A percentile compares a stretch with the other conserved stretches of the same genome.
Evolutionary conservation across 2,329 filamentous ascomycete species (phyloP).

Genomic region (Epichloe coenophiala): DNA sequence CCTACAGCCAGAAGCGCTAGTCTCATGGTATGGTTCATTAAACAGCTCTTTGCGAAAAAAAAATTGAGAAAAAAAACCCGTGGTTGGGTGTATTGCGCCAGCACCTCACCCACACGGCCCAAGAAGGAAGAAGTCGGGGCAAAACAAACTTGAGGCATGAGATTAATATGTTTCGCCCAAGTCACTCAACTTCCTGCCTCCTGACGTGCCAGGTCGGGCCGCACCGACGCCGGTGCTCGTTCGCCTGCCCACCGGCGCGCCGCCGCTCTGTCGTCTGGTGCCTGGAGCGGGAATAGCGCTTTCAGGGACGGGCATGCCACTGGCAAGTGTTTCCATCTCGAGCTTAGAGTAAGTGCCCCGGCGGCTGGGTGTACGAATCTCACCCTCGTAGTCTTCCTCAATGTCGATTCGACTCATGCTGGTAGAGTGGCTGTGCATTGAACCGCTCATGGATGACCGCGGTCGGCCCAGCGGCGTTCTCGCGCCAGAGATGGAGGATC

Average conservation of each 20-base stretch:
- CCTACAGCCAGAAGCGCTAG: background rate
- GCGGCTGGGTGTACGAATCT: constrained; percentile 39
- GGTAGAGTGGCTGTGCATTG: constrained; percentile 42
- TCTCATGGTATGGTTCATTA: constrained; percentile 4
- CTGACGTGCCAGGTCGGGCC: constrained; percentile 19
- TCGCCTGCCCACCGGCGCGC: constrained; percentile 27
- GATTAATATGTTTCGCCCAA: constrained; percentile 40
- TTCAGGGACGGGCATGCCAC: constrained; percentile 26
- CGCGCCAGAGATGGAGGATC: constrained; percentile 44
- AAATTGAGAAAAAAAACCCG: constrained; percentile 1
- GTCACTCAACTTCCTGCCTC: constrained; percentile 30
- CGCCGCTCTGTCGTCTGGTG: constrained; percentile 29
- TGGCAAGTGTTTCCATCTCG: constrained; percentile 26
- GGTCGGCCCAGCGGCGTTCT: constrained; percentile 57
- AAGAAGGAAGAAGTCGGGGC: background rate
- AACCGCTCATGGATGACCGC: constrained; percentile 56
- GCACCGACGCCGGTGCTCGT: constrained; percentile 25
- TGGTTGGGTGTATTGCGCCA: constrained; percentile 4
- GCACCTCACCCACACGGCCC: constrained; percentile 2
- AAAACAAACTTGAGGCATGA: background rate
- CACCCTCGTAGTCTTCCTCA: constrained; percentile 26
- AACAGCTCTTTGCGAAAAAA: constrained; percentile 2
- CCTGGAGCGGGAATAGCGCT: constrained; percentile 35
- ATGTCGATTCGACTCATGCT: constrained; percentile 43
- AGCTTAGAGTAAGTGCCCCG: constrained; percentile 38